phyloP scores from a whole-genome alignment of 805 yeast species.

The Candida vaughaniae region DNA sequence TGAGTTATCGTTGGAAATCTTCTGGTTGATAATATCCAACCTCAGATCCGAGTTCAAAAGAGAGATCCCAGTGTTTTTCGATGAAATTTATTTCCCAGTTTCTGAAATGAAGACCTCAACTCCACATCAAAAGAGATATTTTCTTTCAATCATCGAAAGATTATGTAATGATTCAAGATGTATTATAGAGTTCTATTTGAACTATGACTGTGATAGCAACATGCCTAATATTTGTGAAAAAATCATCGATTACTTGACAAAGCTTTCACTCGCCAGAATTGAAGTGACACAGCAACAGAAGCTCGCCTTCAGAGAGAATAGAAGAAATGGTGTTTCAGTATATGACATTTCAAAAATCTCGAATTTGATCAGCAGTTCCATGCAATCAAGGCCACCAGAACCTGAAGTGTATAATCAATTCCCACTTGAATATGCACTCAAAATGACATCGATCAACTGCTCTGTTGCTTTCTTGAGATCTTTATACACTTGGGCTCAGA shows the following conservation, averaged over 20 bases:
- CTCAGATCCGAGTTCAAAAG: conserved; percentile 84
- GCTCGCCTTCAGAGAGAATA: conserved; percentile 41
- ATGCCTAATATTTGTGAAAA: conserved; percentile 85
- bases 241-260: conserved; percentile 74
- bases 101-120: conserved; percentile 90
- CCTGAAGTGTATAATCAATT: conserved; percentile 53
- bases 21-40: conserved; percentile 84
- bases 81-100: conserved; percentile 91
- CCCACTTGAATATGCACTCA: conserved; percentile 82
- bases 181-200: conserved; percentile 86
- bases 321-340: conserved; percentile 59
- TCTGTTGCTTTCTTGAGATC: conserved; percentile 82
- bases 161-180: conserved; percentile 87
- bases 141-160: conserved; percentile 76
- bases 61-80: conserved; percentile 91
- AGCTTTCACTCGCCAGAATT: conserved; percentile 65
- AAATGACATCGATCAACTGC: conserved; percentile 76
- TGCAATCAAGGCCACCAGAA: conserved; percentile 55
- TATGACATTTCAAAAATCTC: conserved; percentile 76
- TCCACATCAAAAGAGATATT: conserved; percentile 86
- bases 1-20: conserved; percentile 87
- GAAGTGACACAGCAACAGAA: conserved; percentile 71
- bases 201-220: conserved; percentile 87
- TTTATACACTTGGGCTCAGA: conserved; percentile 82
- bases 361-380: conserved; percentile 65